Base-by-base conservation (phyloP, 768 basidiomycete species). In the Neoboletus brunneissimus region DNA sequence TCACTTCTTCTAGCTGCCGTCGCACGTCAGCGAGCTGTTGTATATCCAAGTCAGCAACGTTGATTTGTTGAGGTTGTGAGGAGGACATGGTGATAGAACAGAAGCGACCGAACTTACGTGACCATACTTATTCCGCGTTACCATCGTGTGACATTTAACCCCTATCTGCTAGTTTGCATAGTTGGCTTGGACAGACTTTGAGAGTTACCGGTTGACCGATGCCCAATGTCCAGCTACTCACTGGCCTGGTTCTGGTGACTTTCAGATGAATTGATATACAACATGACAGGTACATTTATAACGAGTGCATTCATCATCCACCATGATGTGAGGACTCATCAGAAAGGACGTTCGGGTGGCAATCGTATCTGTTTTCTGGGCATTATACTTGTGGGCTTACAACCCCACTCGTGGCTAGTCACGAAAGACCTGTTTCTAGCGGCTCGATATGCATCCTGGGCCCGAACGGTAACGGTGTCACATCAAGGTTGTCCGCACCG, bases 1-100 rank as follows among this genome's bases (percentile, higher is more conserved):
- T 59, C 53, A 91, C 96, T 75, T 97, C 92, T 65, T 99, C 95
- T 0, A 99, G 79, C 70, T 98, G 96, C 59, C 87, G 85, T 62
- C 88, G 85, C 40, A 98, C 93, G 62, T 97, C 93, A 11, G 86
- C 80, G 2, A 98, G 82, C 72, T 98, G 96, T 2, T 85, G 74
- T 31, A 95, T 73, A 64, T 93, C 90, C 50, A 99, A 81, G 72
- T 98, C 93, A 15, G 82, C 76, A 18, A 96, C 79, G 62, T 83
- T 89, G 67, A 96, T 80, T 55, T 89, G 86, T 66, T 91, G 89
- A 12, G 81, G 73, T 72, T 81, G 81, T 61, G 61, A 66, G 13
- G 58, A 68, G 40, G 78, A 72, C 77, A 79, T 73, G 55, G 53
- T 15, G 46, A 54, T 54, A 18, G 34, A 58, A 29, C 22, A 48